phyloP scores from a whole-genome alignment of 23 red algal genomes.

The Agarophyton chilense region DNA sequence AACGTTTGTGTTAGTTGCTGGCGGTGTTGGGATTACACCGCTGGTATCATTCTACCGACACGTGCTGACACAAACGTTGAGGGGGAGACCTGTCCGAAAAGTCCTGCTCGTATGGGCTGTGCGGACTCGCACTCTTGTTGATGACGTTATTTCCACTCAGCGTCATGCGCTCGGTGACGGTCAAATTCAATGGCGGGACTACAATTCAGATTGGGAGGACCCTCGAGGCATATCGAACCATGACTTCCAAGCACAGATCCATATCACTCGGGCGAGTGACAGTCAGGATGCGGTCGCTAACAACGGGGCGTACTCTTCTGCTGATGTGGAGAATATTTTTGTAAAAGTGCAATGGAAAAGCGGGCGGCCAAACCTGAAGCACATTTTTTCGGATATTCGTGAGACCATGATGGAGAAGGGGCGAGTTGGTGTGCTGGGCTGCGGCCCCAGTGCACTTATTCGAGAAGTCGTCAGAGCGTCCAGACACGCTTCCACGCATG shows the following conservation, averaged over 20 bases:
- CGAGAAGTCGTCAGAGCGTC: not conserved
- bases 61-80: not conserved
- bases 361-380: not conserved
- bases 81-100: not conserved
- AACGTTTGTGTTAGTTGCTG: not conserved
- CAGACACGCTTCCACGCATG: not conserved
- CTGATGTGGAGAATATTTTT: not conserved
- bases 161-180: not conserved
- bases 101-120: not conserved
- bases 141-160: not conserved
- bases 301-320: not conserved
- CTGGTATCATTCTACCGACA: not conserved
- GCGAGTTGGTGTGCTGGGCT: not conserved
- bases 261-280: not conserved
- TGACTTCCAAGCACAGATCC: not conserved
- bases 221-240: not conserved
- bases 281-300: not conserved
- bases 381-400: not conserved
- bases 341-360: not conserved
- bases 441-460: not conserved
- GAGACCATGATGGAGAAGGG: not conserved
- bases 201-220: not conserved
- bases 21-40: not conserved
- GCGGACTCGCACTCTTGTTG: not conserved
- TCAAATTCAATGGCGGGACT: not conserved